phyloP scores from a whole-genome alignment of 805 yeast genomes.

The Yarrowia hollandica region DNA sequence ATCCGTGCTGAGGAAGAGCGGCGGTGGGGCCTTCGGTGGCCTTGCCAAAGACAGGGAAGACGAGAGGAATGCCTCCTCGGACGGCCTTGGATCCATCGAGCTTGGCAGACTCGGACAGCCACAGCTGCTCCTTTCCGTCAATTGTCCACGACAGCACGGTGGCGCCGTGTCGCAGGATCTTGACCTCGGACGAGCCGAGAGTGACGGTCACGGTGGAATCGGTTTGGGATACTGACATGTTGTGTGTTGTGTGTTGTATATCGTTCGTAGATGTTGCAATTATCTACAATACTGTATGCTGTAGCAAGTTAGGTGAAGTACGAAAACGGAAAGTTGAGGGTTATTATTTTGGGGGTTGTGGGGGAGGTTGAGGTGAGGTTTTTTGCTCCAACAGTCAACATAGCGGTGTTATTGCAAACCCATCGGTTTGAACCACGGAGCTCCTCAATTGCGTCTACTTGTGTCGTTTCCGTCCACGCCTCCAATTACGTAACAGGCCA shows the following conservation, averaged over 20 bases:
- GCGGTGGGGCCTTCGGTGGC: conserved; percentile 57
- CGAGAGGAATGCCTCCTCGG: conserved; percentile 95
- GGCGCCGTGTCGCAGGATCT: conserved; percentile 83
- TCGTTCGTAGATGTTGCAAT: background rate
- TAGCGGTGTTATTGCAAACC: no score
- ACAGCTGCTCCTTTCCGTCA: conserved; percentile 73
- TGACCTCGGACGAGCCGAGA: conserved; percentile 58
- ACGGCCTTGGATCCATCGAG: conserved; percentile 93
- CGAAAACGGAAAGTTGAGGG: no score
- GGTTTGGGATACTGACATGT: conserved; percentile 69
- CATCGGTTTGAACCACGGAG: no score
- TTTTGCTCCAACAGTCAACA: no score
- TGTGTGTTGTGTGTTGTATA: background rate
- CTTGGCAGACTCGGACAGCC: conserved; percentile 64
- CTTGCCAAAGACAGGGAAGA: conserved; percentile 86
- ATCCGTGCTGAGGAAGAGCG: conserved; percentile 91
- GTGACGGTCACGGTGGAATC: conserved; percentile 62
- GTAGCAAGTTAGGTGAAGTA: background rate
- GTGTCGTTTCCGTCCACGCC: no score
- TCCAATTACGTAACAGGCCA: no score
- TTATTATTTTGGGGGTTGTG: no score
- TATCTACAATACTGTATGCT: no score
- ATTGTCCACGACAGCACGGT: conserved; percentile 80
- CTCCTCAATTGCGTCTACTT: no score
- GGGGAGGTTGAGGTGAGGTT: no score